These are phyloP conservation scores for Solanum gracilifrons DNA, from an alignment of 257 asterid genomes.

Conservation along the genomic window DNA sequence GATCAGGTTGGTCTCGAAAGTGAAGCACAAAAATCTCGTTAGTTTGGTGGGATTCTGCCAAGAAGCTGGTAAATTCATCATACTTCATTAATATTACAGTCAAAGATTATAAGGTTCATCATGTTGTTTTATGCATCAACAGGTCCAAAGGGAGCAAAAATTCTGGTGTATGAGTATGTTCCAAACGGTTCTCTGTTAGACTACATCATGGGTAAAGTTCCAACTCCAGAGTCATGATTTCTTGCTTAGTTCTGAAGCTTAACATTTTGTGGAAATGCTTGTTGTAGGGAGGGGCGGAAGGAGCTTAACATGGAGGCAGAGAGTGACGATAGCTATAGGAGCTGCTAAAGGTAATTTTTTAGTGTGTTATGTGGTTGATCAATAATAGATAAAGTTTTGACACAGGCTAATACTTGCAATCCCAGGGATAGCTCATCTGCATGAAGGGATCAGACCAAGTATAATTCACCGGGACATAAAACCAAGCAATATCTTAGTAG, in stretches of 20 bases:
- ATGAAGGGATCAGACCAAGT: conserved; percentile 48
- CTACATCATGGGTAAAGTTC: conserved; percentile 48
- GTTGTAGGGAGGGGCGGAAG: conserved; percentile 48
- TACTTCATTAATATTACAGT: background rate
- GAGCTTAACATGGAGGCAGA: conserved; percentile 70
- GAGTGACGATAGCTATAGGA: conserved; percentile 65
- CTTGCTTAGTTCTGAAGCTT: background rate
- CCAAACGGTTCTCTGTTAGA: conserved; percentile 67
- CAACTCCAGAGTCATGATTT: background rate
- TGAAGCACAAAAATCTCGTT: conserved; percentile 60
- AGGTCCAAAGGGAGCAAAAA: conserved; percentile 46
- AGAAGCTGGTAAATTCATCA: conserved; percentile 28
- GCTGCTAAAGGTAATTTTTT: conserved; percentile 55
- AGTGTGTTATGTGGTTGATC: background rate
- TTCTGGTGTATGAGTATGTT: conserved; percentile 64
- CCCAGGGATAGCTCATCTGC: conserved; percentile 65
- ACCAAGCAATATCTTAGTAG: conserved; percentile 62
- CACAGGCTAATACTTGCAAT: background rate
- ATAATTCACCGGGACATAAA: conserved; percentile 70
- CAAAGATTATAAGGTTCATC: background rate
- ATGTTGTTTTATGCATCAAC: background rate
- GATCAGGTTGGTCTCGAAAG: conserved; percentile 57
- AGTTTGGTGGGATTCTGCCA: conserved; percentile 65
- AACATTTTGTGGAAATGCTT: background rate
- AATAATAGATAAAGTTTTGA: background rate